phyloP scores from a whole-genome alignment of 768 basidiomycete genomes.

The Trametes cubensis region DNA sequence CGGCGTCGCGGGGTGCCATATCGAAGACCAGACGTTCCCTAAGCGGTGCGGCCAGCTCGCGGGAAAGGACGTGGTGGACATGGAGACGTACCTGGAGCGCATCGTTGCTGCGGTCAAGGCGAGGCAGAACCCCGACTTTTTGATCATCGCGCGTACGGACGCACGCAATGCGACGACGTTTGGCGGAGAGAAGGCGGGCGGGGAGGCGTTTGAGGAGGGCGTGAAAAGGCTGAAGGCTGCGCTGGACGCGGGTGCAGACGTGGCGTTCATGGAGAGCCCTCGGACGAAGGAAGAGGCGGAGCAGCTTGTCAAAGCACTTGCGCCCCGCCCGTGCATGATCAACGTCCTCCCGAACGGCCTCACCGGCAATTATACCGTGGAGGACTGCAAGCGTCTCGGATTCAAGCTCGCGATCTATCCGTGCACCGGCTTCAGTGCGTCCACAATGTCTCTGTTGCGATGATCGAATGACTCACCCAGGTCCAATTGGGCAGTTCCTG shows the following conservation, averaged over 20 bases:
- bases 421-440: constrained; percentile 32
- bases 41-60: constrained; percentile 33
- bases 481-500: constrained; percentile 19
- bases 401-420: constrained; percentile 34
- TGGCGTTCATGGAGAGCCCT: constrained; percentile 35
- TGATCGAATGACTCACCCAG: background rate
- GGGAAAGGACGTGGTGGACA: constrained; percentile 32
- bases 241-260: constrained; percentile 30
- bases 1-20: constrained; percentile 32
- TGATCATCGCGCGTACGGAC: constrained; percentile 32
- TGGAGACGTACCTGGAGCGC: constrained; percentile 33
- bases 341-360: constrained; percentile 34
- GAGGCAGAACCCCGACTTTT: constrained; percentile 28
- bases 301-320: constrained; percentile 30
- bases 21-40: constrained; percentile 34
- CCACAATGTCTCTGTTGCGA: background rate
- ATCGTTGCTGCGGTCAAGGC: constrained; percentile 31
- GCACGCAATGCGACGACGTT: constrained; percentile 30
- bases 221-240: constrained; percentile 32
- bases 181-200: constrained; percentile 31
- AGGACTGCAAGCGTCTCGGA: constrained; percentile 32
- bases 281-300: constrained; percentile 32
- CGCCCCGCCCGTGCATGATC: constrained; percentile 33
- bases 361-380: constrained; percentile 29
- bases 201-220: constrained; percentile 33